Conservation (phyloP, 257 asterid genomes). For the Solanum okadae region DNA sequence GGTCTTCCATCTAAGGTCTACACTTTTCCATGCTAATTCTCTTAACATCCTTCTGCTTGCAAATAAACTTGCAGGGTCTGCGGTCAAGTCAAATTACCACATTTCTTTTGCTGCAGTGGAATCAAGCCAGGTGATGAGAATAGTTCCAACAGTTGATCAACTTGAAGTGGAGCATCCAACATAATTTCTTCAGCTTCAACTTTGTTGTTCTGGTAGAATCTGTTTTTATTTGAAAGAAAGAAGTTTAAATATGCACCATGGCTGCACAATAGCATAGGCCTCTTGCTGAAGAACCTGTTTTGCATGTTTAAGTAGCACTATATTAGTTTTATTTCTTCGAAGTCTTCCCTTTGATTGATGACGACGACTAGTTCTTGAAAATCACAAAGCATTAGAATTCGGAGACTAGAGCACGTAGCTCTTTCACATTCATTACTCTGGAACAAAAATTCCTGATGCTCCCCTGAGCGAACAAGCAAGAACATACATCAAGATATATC, state of each 20-base stretch:
- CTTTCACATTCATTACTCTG: neutral
- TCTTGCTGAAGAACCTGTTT: neutral
- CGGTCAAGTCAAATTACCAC: conserved; percentile 88
- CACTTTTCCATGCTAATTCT: neutral
- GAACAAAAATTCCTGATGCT: neutral
- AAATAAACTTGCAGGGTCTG: conserved; percentile 55
- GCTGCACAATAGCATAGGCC: neutral
- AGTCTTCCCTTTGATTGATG: neutral
- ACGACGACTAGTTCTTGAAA: neutral
- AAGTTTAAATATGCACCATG: neutral
- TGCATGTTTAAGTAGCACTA: neutral
- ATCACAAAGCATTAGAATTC: neutral
- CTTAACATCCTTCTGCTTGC: neutral
- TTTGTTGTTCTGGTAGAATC: neutral
- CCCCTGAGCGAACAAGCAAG: neutral
- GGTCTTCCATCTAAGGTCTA: neutral
- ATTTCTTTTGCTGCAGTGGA: conserved; percentile 91
- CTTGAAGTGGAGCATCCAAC: neutral
- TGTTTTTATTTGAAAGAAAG: neutral
- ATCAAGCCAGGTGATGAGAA: conserved; percentile 32
- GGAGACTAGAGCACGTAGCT: neutral
- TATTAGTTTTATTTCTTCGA: neutral
- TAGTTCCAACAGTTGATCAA: neutral
- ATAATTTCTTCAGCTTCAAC: neutral
- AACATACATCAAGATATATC: neutral